phyloP scores from a whole-genome alignment of 495 filamentous ascomycete species.

The Venustampulla echinocandica region DNA sequence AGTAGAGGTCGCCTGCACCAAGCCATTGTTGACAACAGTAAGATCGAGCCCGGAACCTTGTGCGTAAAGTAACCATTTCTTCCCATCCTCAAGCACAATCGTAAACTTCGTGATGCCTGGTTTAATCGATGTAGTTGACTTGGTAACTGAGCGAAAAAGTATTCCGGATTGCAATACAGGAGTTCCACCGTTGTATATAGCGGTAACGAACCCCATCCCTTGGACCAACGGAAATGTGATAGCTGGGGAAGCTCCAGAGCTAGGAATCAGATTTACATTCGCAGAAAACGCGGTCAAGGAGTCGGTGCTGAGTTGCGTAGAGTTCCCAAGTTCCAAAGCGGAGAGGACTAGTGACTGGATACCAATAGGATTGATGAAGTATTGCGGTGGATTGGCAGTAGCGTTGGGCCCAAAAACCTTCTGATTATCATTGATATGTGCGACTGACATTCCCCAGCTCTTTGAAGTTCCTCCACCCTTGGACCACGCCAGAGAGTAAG shows the following conservation, averaged over 20 bases:
- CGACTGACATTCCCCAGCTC: constrained; percentile 71
- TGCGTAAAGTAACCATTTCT: constrained; percentile 74
- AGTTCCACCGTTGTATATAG: constrained; percentile 57
- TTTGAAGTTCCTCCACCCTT: constrained; percentile 54
- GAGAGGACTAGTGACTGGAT: constrained; percentile 74
- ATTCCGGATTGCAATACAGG: constrained; percentile 68
- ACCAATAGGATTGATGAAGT: constrained; percentile 75
- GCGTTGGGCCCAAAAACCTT: constrained; percentile 48
- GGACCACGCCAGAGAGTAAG: constrained; percentile 74
- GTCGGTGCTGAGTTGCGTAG: constrained; percentile 55
- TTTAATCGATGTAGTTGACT: constrained; percentile 44
- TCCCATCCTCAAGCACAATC: constrained; percentile 59
- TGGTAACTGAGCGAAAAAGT: constrained; percentile 60
- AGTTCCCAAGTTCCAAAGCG: constrained; percentile 57
- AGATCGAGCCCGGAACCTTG: constrained; percentile 36
- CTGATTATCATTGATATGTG: constrained; percentile 59
- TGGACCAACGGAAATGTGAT: constrained; percentile 80
- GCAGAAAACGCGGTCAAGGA: constrained; percentile 59
- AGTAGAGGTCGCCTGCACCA: constrained; percentile 31
- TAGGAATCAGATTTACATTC: constrained; percentile 55
- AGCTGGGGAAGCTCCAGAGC: constrained; percentile 38
- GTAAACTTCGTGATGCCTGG: constrained; percentile 70
- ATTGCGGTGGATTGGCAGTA: constrained; percentile 53
- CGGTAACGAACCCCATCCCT: constrained; percentile 84
- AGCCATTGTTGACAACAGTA: constrained; percentile 36